Evolutionary conservation across 768 basidiomycete species (phyloP), one percentile per base, ranked within the genome.

Genomic region (Hemileccinum rubropunctum): DNA sequence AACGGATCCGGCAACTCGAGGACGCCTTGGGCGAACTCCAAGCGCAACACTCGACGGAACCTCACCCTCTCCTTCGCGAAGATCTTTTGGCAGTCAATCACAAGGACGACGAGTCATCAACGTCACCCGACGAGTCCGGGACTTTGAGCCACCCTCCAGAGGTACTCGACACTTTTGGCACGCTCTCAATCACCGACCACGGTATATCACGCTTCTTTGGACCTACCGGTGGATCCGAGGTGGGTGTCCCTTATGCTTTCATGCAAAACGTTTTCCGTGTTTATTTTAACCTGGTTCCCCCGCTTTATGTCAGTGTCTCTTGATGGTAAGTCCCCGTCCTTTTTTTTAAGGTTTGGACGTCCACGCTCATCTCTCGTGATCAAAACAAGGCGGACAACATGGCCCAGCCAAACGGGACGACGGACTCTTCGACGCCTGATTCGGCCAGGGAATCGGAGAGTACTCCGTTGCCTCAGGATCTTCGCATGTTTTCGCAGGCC

Each of bases 161-260:
- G 33, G 61, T 77, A 1, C 71, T 82, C 32, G 80, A 83, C 49
- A 71, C 78, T 0, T 80, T 84, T 55, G 82, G 82, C 38, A 84
- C 81, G 15, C 65, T 84, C 45, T 78, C 79, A 23, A 81, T 84
- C 50, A 75, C 77, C 14, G 79, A 83, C 58, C 74, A 79, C 54
- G 82, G 81, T 0, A 75, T 79, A 40, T 77, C 80, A n/a, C 70
- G 77, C 47, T 84, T 83, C 61, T 83, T 83, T 72, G 82, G 82
- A 1, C 81, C 81, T 2, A 83, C 83, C 1, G 85, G 82, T 13
- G 84, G 84, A 28, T 76, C 78, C 42, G 83, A 87, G 74, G 84
- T 86, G 54, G 51, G 81, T 9, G 46, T 45, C 34, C 17, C 28
- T 4, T 41, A 52, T 46, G 26, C 20, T 6, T 20, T 47, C 27